phyloP scores from a whole-genome alignment of 2,329 filamentous ascomycete genomes.

The Nigrograna mackinnonii region DNA sequence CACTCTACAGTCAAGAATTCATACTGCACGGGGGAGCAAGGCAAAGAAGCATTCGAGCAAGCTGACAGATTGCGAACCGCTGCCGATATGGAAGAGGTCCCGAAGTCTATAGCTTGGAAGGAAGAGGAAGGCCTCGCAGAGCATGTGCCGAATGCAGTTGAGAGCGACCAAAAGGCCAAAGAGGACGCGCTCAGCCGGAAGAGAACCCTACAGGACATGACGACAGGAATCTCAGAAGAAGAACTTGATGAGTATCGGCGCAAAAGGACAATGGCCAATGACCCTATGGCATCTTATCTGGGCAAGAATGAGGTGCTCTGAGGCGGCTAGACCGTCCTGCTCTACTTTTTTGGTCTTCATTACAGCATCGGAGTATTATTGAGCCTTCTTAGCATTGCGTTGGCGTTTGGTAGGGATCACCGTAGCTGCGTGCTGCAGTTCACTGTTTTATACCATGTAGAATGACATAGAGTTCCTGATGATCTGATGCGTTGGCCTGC shows the following conservation, averaged over 20 bases:
- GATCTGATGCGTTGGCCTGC: conserved; percentile 37
- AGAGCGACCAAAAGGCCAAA: conserved; percentile 44
- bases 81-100: conserved; percentile 47
- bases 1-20: conserved; percentile 94
- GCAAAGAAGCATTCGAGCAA: conserved; percentile 78
- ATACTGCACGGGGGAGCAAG: conserved; percentile 93
- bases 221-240: conserved; percentile 75
- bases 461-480: conserved; percentile 39
- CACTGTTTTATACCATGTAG: conserved; percentile 19
- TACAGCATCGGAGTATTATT: conserved; percentile 1
- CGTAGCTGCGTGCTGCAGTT: conserved; percentile 11
- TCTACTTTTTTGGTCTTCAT: conserved; percentile 9
- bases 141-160: conserved; percentile 49
- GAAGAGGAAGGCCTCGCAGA: conserved; percentile 45
- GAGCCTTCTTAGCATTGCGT: conserved; percentile 31
- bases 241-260: conserved; percentile 85
- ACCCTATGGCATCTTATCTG: conserved; percentile 84
- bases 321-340: background rate
- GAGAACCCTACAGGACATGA: conserved; percentile 77
- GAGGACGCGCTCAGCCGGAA: conserved; percentile 60
- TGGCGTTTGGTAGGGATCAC: conserved; percentile 24
- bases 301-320: conserved; percentile 65
- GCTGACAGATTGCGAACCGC: conserved; percentile 64
- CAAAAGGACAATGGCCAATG: conserved; percentile 72
- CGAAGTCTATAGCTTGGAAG: conserved; percentile 45